Evolutionary conservation across 176 grass and related monocot genomes (phyloP).

Genomic region (Avena eriantha): DNA sequence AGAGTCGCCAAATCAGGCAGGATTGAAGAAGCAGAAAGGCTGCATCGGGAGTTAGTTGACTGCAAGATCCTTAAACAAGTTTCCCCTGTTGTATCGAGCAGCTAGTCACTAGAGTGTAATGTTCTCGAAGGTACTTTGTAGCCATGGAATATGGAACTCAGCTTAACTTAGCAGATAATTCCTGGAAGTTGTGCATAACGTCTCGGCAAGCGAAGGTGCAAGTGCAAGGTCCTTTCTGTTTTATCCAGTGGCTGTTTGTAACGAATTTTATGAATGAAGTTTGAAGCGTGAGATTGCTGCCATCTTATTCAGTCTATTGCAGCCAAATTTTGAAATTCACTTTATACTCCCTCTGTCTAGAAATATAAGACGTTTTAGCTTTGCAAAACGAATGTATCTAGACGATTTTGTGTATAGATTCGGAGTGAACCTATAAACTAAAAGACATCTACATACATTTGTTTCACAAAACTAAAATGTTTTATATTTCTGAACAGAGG

Average conservation of each 20-base stretch:
- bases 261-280: not conserved
- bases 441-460: no score
- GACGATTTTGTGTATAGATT: no score
- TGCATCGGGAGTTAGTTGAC: slow-evolving; percentile 53
- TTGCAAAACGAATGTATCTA: no score
- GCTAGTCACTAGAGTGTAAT: not conserved
- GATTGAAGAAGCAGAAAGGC: slow-evolving; percentile 52
- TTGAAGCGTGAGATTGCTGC: slow-evolving; percentile 14
- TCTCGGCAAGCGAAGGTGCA: slow-evolving; percentile 11
- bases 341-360: not conserved
- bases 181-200: slow-evolving; percentile 30
- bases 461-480: no score
- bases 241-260: slow-evolving; percentile 12
- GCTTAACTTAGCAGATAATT: slow-evolving; percentile 23
- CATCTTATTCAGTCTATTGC: not conserved
- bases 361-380: no score
- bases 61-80: slow-evolving; percentile 44
- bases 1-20: slow-evolving; percentile 59
- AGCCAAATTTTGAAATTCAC: not conserved
- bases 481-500: no score
- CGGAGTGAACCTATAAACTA: no score
- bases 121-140: slow-evolving; percentile 16
- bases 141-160: slow-evolving; percentile 18
- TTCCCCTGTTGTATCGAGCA: no score
- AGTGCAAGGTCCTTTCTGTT: not conserved